Evolutionary conservation across 2,329 filamentous ascomycete genomes (phyloP).

Genomic region (Aspergillus ochraceus): DNA sequence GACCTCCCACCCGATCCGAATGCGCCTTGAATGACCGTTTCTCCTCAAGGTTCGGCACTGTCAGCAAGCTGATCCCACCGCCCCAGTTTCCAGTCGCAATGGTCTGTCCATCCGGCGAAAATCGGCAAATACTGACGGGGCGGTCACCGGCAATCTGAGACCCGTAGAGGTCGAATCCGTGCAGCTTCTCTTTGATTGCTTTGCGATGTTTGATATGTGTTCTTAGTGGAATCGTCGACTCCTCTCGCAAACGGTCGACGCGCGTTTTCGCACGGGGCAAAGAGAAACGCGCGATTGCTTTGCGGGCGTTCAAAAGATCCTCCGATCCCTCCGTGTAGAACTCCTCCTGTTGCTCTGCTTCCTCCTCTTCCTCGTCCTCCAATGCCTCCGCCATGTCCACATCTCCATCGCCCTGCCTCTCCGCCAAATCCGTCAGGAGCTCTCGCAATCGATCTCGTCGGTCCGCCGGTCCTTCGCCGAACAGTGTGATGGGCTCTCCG

Average conservation of each 20-base stretch:
- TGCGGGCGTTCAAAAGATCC: slow-evolving; percentile 72
- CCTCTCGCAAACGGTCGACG: slow-evolving; percentile 73
- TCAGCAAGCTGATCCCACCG: slow-evolving; percentile 81
- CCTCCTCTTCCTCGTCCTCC: slow-evolving; percentile 55
- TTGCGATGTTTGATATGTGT: slow-evolving; percentile 93
- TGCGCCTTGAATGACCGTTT: slow-evolving; percentile 78
- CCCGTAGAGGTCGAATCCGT: slow-evolving; percentile 85
- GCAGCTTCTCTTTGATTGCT: slow-evolving; percentile 77
- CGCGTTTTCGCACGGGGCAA: slow-evolving; percentile 78
- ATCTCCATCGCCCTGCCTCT: slow-evolving; percentile 55
- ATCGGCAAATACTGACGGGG: slow-evolving; percentile 86
- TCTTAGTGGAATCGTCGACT: slow-evolving; percentile 78
- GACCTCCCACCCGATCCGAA: slow-evolving; percentile 82
- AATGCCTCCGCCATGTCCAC: slow-evolving; percentile 55
- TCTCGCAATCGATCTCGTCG: slow-evolving; percentile 83
- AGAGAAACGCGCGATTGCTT: slow-evolving; percentile 78
- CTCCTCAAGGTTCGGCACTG: slow-evolving; percentile 77
- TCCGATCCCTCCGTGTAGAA: slow-evolving; percentile 86
- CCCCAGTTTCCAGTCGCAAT: slow-evolving; percentile 93
- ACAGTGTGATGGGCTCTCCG: slow-evolving; percentile 91
- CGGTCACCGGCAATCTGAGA: slow-evolving; percentile 91
- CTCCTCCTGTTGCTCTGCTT: slow-evolving; percentile 80
- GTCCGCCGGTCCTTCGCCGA: slow-evolving; percentile 85
- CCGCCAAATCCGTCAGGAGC: slow-evolving; percentile 71
- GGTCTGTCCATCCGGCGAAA: slow-evolving; percentile 79